Evolutionary conservation across 1,139 yeast species (phyloP).

Genomic region (Protomyces lactucae-debilis): DNA sequence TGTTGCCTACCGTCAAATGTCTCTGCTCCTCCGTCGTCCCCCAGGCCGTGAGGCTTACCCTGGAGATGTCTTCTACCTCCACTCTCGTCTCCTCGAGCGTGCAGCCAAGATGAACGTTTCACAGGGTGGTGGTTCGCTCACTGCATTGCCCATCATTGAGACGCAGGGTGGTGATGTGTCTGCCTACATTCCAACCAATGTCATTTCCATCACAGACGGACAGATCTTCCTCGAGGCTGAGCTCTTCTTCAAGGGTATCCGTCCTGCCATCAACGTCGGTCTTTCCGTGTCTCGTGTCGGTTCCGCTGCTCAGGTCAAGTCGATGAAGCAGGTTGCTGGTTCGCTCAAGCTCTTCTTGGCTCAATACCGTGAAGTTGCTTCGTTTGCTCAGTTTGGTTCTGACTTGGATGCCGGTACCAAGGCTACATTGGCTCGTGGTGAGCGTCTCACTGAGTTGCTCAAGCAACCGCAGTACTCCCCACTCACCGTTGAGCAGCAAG

Average conservation of each 20-base stretch:
- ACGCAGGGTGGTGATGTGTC: conserved; percentile 99
- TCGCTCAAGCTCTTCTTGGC: conserved; percentile 99
- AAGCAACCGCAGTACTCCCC: conserved; percentile 98
- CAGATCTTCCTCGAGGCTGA: conserved; percentile 99
- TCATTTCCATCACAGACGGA: conserved; percentile 95
- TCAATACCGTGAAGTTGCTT: conserved; percentile 99
- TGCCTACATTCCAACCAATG: conserved; percentile 92
- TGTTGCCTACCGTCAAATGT: conserved; percentile 99
- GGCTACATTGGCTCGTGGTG: conserved; percentile 99
- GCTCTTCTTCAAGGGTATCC: conserved; percentile 99
- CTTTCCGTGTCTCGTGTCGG: conserved; percentile 99
- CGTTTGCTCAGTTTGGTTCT: conserved; percentile 99
- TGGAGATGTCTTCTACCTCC: conserved; percentile 95
- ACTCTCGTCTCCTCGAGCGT: conserved; percentile 93
- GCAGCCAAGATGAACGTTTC: conserved; percentile 94
- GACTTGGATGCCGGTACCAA: conserved; percentile 99
- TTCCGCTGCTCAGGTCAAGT: conserved; percentile 99
- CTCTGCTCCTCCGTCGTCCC: conserved; percentile 94
- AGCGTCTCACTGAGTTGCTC: conserved; percentile 98
- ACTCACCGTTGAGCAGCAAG: conserved; percentile 97
- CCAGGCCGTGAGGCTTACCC: conserved; percentile 98
- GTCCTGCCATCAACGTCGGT: conserved; percentile 99
- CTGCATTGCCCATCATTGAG: conserved; percentile 94
- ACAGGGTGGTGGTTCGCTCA: conserved; percentile 89
- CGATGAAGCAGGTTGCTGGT: conserved; percentile 99